Percentiles rank a stretch among this genome's conserved stretches.
These are phyloP conservation scores for Blastobotrys aristatus DNA, from an alignment of 1,139 yeast genomes.

Conservation along the genomic window DNA sequence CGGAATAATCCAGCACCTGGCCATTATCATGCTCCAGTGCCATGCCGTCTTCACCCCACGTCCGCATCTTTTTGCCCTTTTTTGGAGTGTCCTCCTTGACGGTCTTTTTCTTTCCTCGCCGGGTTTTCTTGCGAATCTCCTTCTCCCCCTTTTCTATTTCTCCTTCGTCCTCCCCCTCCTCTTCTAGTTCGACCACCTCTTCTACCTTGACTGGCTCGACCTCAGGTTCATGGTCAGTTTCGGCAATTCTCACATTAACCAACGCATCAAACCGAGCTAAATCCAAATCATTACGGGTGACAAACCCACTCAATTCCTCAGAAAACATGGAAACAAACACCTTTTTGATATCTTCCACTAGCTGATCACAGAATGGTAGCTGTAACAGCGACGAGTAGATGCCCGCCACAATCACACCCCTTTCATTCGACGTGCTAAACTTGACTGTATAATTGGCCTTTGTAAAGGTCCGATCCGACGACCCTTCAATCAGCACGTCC, in stretches of 20 bases:
- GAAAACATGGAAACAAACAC: conserved; percentile 33
- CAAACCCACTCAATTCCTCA: conserved; percentile 22
- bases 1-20: conserved; percentile 41
- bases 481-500: conserved; percentile 43
- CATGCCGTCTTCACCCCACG: conserved; percentile 49
- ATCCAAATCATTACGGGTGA: conserved; percentile 22
- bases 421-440: conserved; percentile 33
- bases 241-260: conserved; percentile 32
- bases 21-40: conserved; percentile 41
- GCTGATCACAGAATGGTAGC: conserved; percentile 34
- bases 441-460: conserved; percentile 36
- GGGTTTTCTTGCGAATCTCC: conserved; percentile 27
- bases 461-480: conserved; percentile 19
- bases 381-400: conserved; percentile 37
- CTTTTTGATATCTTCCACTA: conserved; percentile 33
- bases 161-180: conserved; percentile 8
- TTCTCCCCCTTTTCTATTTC: conserved; percentile 3
- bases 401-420: conserved; percentile 34
- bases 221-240: conserved; percentile 19
- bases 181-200: conserved; percentile 6
- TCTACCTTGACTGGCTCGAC: not conserved
- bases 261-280: conserved; percentile 31
- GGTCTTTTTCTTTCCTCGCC: conserved; percentile 22
- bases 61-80: conserved; percentile 37
- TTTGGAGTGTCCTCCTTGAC: conserved; percentile 4